A percentile compares a stretch with the other conserved stretches of the same genome.
phyloP scores from a whole-genome alignment of 75 land plant species.

The Ceratopteris richardii region DNA sequence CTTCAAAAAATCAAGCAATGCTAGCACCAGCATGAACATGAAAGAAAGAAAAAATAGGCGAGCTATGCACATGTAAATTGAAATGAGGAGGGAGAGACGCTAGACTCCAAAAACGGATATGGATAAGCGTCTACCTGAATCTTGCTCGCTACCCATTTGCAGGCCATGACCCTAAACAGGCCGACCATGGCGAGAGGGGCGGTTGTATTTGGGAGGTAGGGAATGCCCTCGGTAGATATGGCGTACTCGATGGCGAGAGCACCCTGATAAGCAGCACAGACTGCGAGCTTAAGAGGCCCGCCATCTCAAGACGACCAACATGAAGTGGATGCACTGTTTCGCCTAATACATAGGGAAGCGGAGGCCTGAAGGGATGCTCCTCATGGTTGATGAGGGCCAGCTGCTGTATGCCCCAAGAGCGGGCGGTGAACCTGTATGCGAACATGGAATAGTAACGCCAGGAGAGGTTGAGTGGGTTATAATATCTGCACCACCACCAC shows the following conservation, averaged over 20 bases:
- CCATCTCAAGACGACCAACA: background rate
- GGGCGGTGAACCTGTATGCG: too few relatives aligned
- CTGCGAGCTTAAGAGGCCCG: conserved; percentile 5
- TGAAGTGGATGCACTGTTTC: background rate
- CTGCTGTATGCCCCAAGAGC: background rate
- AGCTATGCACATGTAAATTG: too few relatives aligned
- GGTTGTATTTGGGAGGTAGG: background rate
- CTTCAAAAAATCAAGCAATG: too few relatives aligned
- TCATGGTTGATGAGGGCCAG: conserved; percentile 6
- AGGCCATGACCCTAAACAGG: background rate
- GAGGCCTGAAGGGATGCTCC: background rate
- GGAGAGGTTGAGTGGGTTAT: too few relatives aligned
- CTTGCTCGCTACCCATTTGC: background rate
- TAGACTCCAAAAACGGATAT: too few relatives aligned
- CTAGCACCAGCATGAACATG: too few relatives aligned
- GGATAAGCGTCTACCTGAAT: background rate
- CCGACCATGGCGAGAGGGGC: background rate
- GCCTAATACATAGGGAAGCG: background rate
- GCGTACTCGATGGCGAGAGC: conserved; percentile 5
- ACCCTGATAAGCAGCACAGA: background rate
- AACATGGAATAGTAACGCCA: too few relatives aligned
- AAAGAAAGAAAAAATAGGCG: too few relatives aligned
- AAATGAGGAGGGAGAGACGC: too few relatives aligned
- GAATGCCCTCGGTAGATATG: conserved; percentile 1
- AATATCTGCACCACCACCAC: too few relatives aligned